Conservation (phyloP, 495 filamentous ascomycete species). For the Aspergillus hancockii region DNA sequence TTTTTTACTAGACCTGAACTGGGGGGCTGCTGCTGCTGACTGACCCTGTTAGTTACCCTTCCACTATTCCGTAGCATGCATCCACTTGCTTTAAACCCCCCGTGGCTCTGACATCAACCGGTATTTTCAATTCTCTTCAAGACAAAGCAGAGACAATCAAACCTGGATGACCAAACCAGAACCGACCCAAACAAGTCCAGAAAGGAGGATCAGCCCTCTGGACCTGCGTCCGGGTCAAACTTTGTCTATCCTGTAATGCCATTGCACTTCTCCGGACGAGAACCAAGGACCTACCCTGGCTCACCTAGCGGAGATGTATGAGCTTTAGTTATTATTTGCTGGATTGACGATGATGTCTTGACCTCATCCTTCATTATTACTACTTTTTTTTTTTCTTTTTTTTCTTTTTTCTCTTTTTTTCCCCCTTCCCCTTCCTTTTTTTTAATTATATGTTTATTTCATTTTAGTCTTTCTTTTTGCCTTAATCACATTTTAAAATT, state of each 20-base stretch:
- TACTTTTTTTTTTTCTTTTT: constrained; percentile 22
- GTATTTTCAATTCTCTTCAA: constrained; percentile 33
- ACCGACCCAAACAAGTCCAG: constrained; percentile 40
- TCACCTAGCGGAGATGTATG: constrained; percentile 33
- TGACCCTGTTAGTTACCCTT: constrained; percentile 22
- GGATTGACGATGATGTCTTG: constrained; percentile 45
- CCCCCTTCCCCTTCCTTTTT: constrained; percentile 12
- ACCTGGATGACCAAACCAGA: constrained; percentile 37
- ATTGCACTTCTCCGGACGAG: constrained; percentile 39
- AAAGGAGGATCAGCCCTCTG: constrained; percentile 50
- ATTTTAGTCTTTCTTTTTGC: constrained; percentile 7
- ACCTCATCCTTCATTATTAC: constrained; percentile 38
- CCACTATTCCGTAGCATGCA: constrained; percentile 35
- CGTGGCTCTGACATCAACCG: constrained; percentile 49
- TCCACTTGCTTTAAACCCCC: constrained; percentile 37
- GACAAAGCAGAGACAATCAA: constrained; percentile 37
- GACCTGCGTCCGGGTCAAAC: constrained; percentile 52
- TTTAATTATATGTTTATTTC: constrained; percentile 12
- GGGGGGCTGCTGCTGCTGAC: constrained; percentile 5
- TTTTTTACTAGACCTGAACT: constrained; percentile 14
- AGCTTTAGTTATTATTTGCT: constrained; percentile 29
- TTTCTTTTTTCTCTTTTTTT: constrained; percentile 19
- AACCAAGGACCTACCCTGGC: constrained; percentile 34
- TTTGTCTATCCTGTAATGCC: constrained; percentile 41
- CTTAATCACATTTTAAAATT: constrained; percentile 17